Percentiles rank a stretch among this genome's conserved stretches.
These are phyloP conservation scores for Boletus sp. DNA, from an alignment of 768 basidiomycete genomes.

Conservation along the genomic window DNA sequence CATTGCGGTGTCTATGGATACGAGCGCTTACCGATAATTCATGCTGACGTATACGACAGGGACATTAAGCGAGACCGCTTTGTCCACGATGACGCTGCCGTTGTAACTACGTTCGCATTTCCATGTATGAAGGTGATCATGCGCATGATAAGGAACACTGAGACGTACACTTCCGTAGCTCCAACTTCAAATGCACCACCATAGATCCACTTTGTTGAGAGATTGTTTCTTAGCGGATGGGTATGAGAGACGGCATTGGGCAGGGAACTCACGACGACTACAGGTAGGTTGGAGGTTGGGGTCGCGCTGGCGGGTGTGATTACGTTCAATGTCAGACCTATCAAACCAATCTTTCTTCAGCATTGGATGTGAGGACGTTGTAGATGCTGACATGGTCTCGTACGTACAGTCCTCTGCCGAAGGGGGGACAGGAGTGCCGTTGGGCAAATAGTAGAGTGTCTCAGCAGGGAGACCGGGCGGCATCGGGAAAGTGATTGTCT, in stretches of 20 bases:
- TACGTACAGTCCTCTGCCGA: conserved; percentile 45
- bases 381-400: too few relatives aligned
- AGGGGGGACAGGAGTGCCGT: conserved; percentile 31
- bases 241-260: not conserved
- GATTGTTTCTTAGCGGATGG: not conserved
- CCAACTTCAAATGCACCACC: conserved; percentile 37
- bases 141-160: too few relatives aligned
- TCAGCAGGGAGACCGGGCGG: conserved; percentile 16
- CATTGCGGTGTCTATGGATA: too few relatives aligned
- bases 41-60: too few relatives aligned
- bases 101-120: conserved; percentile 1
- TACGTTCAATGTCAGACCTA: conserved; percentile 52
- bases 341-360: not conserved
- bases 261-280: too few relatives aligned
- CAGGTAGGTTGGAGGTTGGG: conserved; percentile 42
- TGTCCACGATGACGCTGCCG: conserved; percentile 30
- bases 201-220: conserved; percentile 31
- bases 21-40: too few relatives aligned
- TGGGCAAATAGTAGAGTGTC: conserved; percentile 20
- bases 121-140: not conserved
- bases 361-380: not conserved
- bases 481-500: not conserved
- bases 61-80: conserved; percentile 29
- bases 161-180: conserved; percentile 12
- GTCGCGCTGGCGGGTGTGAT: conserved; percentile 42